Evolutionary conservation across 257 asterid genomes (phyloP).

Genomic region (Solanum commersonii): DNA sequence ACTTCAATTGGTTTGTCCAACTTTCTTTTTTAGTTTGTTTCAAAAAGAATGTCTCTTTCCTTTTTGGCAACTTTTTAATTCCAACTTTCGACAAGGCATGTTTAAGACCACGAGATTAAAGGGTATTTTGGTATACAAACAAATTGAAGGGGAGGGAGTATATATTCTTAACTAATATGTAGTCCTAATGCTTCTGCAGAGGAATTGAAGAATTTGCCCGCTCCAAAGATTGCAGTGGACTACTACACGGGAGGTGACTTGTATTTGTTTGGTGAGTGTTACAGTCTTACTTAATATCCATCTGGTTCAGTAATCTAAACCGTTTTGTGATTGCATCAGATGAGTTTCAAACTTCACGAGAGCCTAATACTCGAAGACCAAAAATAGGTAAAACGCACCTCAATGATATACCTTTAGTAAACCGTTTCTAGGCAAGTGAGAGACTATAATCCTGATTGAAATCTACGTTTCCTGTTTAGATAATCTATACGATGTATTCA

Average conservation of each 20-base stretch:
- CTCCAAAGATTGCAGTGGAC: constrained; percentile 66
- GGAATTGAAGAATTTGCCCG: constrained; percentile 59
- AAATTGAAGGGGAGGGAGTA: not conserved
- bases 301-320: not conserved
- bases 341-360: constrained; percentile 83
- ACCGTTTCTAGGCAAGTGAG: not conserved
- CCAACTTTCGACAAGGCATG: not conserved
- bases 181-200: constrained; percentile 26
- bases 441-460: not conserved
- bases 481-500: constrained; percentile 72
- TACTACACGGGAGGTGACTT: constrained; percentile 87
- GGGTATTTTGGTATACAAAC: not conserved
- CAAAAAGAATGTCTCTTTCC: not conserved
- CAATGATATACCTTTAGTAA: not conserved
- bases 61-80: not conserved
- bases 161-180: not conserved
- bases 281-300: not conserved
- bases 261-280: constrained; percentile 78
- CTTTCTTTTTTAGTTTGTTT: not conserved
- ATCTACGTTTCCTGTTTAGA: constrained; percentile 26
- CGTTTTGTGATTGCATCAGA: constrained; percentile 29
- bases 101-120: not conserved
- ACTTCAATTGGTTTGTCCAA: not conserved
- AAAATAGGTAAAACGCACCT: constrained; percentile 49
- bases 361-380: constrained; percentile 78